These are phyloP conservation scores for Lentithecium fluviatile DNA, from an alignment of 495 filamentous ascomycete species.

Conservation along the genomic window DNA sequence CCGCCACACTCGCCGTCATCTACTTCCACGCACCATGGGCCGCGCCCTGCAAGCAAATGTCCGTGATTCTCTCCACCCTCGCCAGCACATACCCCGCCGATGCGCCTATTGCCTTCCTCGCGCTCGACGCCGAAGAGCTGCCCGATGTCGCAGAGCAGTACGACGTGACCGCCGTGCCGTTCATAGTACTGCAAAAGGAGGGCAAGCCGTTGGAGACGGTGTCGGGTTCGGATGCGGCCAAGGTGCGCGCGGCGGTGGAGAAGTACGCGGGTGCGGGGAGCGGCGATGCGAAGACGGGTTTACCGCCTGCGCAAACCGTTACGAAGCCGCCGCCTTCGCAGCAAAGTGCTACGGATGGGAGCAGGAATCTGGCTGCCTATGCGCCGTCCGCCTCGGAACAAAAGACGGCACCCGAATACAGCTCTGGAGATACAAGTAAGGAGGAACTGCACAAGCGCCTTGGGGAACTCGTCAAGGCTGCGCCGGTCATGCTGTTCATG, in stretches of 20 bases:
- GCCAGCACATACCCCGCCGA: constrained; percentile 74
- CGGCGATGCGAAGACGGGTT: constrained; percentile 42
- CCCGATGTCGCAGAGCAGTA: constrained; percentile 83
- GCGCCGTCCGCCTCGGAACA: constrained; percentile 50
- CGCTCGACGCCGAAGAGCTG: constrained; percentile 85
- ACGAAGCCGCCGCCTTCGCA: constrained; percentile 40
- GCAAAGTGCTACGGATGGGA: constrained; percentile 18
- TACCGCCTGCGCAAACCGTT: constrained; percentile 56
- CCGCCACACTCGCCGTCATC: constrained; percentile 70
- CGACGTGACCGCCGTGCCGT: constrained; percentile 91
- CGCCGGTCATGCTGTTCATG: constrained; percentile 97
- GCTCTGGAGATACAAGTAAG: constrained; percentile 53
- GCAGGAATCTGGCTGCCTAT: constrained; percentile 46
- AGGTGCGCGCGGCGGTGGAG: constrained; percentile 80
- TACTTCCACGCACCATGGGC: constrained; percentile 98
- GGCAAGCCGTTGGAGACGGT: constrained; percentile 72
- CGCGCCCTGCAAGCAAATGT: constrained; percentile 92
- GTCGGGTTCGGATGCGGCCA: constrained; percentile 81
- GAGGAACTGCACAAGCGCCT: constrained; percentile 78
- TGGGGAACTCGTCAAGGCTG: constrained; percentile 79
- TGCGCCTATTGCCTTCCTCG: constrained; percentile 74
- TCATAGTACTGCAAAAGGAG: constrained; percentile 74
- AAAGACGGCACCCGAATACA: constrained; percentile 51
- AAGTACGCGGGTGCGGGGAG: constrained; percentile 64
- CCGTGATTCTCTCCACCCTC: constrained; percentile 77